Evolutionary conservation across 2,329 filamentous ascomycete species (phyloP), one percentile per base, ranked within the genome.

Genomic region (Chalaropsis ovoidea): DNA sequence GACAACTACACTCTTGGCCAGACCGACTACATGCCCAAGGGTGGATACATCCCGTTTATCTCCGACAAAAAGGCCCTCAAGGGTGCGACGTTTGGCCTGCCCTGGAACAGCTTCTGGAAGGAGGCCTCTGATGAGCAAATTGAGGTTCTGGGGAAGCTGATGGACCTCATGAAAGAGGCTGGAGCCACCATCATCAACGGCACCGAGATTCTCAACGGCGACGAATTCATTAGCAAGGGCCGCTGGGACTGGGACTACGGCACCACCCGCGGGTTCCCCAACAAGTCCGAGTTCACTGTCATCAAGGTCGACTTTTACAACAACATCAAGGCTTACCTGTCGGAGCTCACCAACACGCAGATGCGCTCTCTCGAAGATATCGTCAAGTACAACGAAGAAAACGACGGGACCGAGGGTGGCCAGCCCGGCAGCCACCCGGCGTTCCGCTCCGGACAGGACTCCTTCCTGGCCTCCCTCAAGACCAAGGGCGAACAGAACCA

Each of bases 211-310:
- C 82, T 83, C 24, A 77, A 83, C 71, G 81, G 83, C 70, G 73
- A 85, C 70, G 81, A 76, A 0, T 82, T 89, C 27, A 80, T 90
- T 13, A 82, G 81, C 41, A 85, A 83, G 0, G 73, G 81, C 61
- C 85, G 86, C n/a, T 91, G 87, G 87, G 78, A 90, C 73, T 91
- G 88, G 81, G 86, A 88, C 70, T 87, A 83, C 68, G 86, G 86
- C 15, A 78, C 69, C 5, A 79, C 77, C 0, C 81, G 85, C 3
- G 85, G 85, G 1, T 84, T 77, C 70, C 76, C 84, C n/a, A 89
- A 90, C 68, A 83, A 89, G 74, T 89, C 85, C 15, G 87, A 90
- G 72, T 90, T 86, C 74, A 88, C 84, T 0, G 83, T 86, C 61
- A 79, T 90, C 69, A 89, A 89, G 73, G 83, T 86, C 0, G 85